Conservation (phyloP, 2,329 filamentous ascomycete genomes). For the Acrocalymma vagum region DNA sequence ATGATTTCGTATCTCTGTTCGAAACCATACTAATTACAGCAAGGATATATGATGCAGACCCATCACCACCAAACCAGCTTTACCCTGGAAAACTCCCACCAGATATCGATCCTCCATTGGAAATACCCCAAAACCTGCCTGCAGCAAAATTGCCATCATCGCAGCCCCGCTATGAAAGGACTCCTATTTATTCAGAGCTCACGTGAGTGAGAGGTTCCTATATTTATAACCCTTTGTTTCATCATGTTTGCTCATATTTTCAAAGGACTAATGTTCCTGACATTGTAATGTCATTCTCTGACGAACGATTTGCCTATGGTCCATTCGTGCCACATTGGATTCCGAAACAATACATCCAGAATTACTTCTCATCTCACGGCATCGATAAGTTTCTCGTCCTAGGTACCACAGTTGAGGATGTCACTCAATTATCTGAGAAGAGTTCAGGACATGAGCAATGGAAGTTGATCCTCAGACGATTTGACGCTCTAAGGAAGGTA, state of each 20-base stretch:
- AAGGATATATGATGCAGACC: slow-evolving; percentile 63
- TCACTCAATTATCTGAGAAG: slow-evolving; percentile 46
- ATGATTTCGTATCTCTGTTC: neutral
- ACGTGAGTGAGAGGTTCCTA: slow-evolving; percentile 52
- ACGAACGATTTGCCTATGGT: slow-evolving; percentile 62
- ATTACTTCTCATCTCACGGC: slow-evolving; percentile 62
- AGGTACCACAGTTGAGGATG: slow-evolving; percentile 62
- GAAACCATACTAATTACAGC: neutral
- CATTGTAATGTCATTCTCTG: slow-evolving; percentile 66
- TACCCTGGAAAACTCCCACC: slow-evolving; percentile 56
- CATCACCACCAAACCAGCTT: slow-evolving; percentile 43
- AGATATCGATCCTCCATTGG: slow-evolving; percentile 57
- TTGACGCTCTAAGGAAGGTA: slow-evolving; percentile 53
- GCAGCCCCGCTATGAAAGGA: slow-evolving; percentile 58
- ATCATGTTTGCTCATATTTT: slow-evolving; percentile 4
- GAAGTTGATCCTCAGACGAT: slow-evolving; percentile 58
- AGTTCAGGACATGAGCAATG: slow-evolving; percentile 45
- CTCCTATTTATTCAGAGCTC: slow-evolving; percentile 61
- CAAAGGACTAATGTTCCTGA: slow-evolving; percentile 64
- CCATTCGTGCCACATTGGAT: slow-evolving; percentile 65
- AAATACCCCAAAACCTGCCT: slow-evolving; percentile 55
- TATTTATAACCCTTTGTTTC: neutral
- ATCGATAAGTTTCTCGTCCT: slow-evolving; percentile 58
- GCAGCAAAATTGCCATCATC: slow-evolving; percentile 48
- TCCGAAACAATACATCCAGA: slow-evolving; percentile 57